Conservation (phyloP, 345 rosid genomes). For the Aethionema arabicum region DNA sequence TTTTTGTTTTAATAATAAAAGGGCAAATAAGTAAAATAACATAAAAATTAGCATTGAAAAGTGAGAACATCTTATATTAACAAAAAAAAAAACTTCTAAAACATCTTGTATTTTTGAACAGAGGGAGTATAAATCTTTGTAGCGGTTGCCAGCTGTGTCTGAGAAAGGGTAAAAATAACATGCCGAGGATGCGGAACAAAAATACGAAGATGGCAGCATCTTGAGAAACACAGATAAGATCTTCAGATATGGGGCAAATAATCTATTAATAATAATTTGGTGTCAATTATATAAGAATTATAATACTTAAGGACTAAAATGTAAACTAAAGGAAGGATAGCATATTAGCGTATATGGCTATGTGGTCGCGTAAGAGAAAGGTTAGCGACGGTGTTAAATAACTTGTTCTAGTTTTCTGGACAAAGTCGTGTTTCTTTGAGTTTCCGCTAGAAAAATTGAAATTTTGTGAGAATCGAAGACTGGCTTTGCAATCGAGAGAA, state of each 20-base stretch:
- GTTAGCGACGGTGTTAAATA: slow-evolving; percentile 25
- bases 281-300: background rate
- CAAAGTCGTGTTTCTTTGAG: slow-evolving; percentile 21
- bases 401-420: slow-evolving; percentile 22
- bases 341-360: background rate
- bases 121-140: too few species aligned
- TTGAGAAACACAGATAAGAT: too few species aligned
- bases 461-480: slow-evolving; percentile 21
- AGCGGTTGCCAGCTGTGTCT: too few species aligned
- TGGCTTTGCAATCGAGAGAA: slow-evolving; percentile 3
- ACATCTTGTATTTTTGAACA: too few species aligned
- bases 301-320: slow-evolving; percentile 4
- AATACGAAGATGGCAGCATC: too few species aligned
- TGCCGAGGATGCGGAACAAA: too few species aligned
- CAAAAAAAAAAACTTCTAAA: too few species aligned
- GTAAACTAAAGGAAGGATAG: background rate
- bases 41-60: too few species aligned
- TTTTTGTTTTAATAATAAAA: too few species aligned
- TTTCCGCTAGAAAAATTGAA: slow-evolving; percentile 4
- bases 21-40: too few species aligned
- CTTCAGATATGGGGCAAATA: background rate
- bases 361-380: slow-evolving; percentile 36
- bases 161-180: too few species aligned
- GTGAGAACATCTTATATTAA: too few species aligned
- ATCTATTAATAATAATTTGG: background rate